Conservation (phyloP, 2,329 filamentous ascomycete genomes). For the Spiromastix sp. region DNA sequence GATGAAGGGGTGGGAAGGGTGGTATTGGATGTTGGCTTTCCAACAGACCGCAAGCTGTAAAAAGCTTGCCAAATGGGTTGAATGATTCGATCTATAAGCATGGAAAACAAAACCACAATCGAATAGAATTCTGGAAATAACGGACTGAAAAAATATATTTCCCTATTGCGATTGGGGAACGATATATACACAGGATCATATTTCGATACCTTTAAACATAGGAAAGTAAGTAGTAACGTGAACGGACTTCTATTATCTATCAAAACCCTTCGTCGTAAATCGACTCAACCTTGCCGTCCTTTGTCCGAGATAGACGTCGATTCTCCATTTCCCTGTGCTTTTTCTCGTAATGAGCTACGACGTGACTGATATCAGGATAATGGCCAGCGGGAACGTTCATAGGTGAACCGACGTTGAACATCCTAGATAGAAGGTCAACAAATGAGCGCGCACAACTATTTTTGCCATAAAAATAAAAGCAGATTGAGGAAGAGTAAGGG, state of each 20-base stretch:
- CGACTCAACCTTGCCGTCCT: slow-evolving; percentile 34
- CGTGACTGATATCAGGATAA: slow-evolving; percentile 46
- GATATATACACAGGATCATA: not conserved
- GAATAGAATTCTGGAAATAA: too few species aligned
- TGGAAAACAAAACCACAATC: too few species aligned
- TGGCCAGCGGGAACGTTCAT: slow-evolving; percentile 56
- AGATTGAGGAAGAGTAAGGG: slow-evolving; percentile 2
- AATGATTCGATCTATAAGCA: too few species aligned
- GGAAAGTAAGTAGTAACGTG: not conserved
- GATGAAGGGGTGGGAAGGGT: slow-evolving; percentile 35
- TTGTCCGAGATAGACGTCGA: slow-evolving; percentile 39
- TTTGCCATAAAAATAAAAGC: not conserved
- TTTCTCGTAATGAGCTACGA: slow-evolving; percentile 54
- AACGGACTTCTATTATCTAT: slow-evolving; percentile 10
- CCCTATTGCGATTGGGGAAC: not conserved
- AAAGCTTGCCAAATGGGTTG: too few species aligned
- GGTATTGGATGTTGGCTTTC: slow-evolving; percentile 28
- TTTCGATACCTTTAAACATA: too few species aligned
- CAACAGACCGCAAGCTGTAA: too few species aligned
- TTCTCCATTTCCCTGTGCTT: slow-evolving; percentile 47
- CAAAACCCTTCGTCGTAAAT: slow-evolving; percentile 36
- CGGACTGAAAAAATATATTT: too few species aligned
- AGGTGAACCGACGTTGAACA: slow-evolving; percentile 52
- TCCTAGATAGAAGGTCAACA: slow-evolving; percentile 28
- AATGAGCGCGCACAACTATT: not conserved